These are phyloP conservation scores for Globisporangium paddicum DNA, from an alignment of 352 stramenopile species.

Conservation along the genomic window DNA sequence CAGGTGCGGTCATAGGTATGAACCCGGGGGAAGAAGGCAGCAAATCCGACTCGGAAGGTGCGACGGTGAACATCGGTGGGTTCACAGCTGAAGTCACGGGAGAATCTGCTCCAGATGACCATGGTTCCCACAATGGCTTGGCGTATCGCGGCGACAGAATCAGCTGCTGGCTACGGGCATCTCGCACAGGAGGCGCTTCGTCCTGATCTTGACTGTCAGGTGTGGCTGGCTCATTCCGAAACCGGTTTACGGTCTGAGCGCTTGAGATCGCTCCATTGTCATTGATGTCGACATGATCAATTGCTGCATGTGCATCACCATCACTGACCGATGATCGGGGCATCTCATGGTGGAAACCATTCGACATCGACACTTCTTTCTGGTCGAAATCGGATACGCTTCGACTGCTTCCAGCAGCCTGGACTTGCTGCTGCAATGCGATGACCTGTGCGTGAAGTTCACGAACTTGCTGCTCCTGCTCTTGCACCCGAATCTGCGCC, in stretches of 20 bases:
- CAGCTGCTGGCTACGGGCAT: not conserved
- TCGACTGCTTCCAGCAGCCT: not conserved
- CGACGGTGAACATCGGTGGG: constrained; percentile 17
- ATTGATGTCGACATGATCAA: not conserved
- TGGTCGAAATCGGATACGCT: not conserved
- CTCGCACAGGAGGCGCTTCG: not conserved
- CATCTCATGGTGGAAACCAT: not conserved
- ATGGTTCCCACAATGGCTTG: constrained; percentile 42
- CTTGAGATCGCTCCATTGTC: not conserved
- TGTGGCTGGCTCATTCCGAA: not conserved
- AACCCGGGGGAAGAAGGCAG: not conserved
- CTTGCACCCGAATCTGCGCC: constrained; percentile 25
- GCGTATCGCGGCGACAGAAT: constrained; percentile 25
- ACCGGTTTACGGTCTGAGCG: not conserved
- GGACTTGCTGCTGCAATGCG: constrained; percentile 14
- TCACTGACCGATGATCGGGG: not conserved
- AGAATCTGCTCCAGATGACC: constrained; percentile 30
- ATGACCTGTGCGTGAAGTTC: constrained; percentile 32
- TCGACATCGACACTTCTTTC: not conserved
- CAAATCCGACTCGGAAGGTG: constrained; percentile 2
- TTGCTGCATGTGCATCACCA: not conserved
- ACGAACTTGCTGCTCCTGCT: constrained; percentile 41
- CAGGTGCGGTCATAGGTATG: not conserved
- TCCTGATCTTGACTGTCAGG: not conserved
- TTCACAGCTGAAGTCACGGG: constrained; percentile 34